Evolutionary conservation across 495 filamentous ascomycete genomes (phyloP).

Genomic region (Cercophora sp.): DNA sequence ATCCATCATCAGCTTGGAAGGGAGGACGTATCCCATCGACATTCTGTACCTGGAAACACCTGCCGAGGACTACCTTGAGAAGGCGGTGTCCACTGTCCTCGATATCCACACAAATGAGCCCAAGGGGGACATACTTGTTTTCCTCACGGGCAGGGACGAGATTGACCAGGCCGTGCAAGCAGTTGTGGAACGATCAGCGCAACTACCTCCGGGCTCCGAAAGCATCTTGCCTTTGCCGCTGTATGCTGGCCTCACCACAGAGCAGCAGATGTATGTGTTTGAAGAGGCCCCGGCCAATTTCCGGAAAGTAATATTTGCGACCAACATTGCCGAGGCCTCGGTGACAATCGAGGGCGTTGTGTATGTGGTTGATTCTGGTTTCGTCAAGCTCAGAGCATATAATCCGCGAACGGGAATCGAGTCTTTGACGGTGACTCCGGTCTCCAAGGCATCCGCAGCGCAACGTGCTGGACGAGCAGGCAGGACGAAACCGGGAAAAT

Average conservation of each 20-base stretch:
- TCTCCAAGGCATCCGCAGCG: constrained; percentile 89
- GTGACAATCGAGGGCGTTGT: constrained; percentile 92
- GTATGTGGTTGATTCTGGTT: constrained; percentile 90
- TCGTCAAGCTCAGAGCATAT: constrained; percentile 86
- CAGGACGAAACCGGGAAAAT: constrained; percentile 89
- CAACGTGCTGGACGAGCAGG: constrained; percentile 92
- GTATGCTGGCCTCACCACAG: constrained; percentile 82
- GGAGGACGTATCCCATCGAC: constrained; percentile 89
- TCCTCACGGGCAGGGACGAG: constrained; percentile 90
- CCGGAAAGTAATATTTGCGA: constrained; percentile 88
- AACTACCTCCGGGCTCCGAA: constrained; percentile 66
- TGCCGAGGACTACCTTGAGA: constrained; percentile 83
- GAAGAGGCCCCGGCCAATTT: constrained; percentile 79
- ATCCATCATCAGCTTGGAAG: constrained; percentile 83
- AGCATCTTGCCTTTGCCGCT: constrained; percentile 75
- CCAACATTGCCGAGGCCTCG: constrained; percentile 94
- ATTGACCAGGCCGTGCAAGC: constrained; percentile 78
- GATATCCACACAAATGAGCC: constrained; percentile 86
- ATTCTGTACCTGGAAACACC: constrained; percentile 78
- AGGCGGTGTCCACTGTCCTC: constrained; percentile 81
- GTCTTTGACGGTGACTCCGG: constrained; percentile 76
- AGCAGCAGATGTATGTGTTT: constrained; percentile 91
- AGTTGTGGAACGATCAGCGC: constrained; percentile 71
- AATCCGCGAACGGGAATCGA: constrained; percentile 88
- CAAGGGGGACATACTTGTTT: constrained; percentile 89